phyloP scores from a whole-genome alignment of 2,329 filamentous ascomycete genomes.

The Epichloe uncinata region DNA sequence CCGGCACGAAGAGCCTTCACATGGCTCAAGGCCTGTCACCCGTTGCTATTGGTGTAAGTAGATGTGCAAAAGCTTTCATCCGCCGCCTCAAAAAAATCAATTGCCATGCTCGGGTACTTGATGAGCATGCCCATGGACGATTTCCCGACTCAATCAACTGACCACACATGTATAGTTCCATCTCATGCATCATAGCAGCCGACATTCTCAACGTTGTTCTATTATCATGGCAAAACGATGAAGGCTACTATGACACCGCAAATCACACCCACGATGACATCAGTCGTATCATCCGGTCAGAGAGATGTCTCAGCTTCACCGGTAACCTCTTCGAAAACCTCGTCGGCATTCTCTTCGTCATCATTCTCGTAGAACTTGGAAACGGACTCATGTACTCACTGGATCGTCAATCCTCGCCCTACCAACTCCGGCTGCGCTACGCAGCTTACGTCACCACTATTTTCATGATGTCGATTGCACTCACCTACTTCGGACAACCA shows the following conservation, averaged over 20 bases:
- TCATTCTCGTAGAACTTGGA: constrained; percentile 5
- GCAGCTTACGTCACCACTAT: not conserved
- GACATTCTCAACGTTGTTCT: constrained; percentile 4
- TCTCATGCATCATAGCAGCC: constrained; percentile 5
- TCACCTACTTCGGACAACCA: constrained; percentile 7
- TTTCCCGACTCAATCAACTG: too few relatives aligned
- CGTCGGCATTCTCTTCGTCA: constrained; percentile 3
- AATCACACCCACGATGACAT: constrained; percentile 6
- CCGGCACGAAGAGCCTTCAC: constrained; percentile 4
- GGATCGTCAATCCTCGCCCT: not conserved
- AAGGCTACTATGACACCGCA: constrained; percentile 5
- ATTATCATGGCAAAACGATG: constrained; percentile 6
- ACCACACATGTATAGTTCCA: not conserved
- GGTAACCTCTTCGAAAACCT: constrained; percentile 7
- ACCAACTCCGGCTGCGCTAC: constrained; percentile 4
- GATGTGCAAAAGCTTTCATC: not conserved
- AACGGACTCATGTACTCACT: constrained; percentile 5
- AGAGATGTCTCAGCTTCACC: constrained; percentile 6
- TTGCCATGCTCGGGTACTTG: not conserved
- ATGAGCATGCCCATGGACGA: too few relatives aligned
- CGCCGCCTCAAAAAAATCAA: not conserved
- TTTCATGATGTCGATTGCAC: not conserved
- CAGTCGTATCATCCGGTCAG: constrained; percentile 4
- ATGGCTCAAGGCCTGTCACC: constrained; percentile 6
- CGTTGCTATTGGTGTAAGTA: constrained; percentile 5